phyloP scores from a whole-genome alignment of 2,329 filamentous ascomycete genomes.

The Pseudocercospora vitis region DNA sequence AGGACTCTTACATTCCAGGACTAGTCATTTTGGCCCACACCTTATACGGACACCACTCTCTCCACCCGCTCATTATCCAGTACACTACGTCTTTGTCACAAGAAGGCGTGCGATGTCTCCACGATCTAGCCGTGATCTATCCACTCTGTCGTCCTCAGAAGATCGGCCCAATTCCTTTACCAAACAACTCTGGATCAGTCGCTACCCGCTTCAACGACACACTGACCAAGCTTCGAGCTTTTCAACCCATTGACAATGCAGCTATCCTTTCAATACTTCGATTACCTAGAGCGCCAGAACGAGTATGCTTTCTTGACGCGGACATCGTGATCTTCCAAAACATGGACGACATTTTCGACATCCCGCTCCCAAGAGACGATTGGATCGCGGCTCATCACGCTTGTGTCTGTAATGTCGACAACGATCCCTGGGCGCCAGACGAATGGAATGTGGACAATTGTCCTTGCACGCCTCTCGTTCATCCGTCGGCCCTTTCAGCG shows the following conservation, averaged over 20 bases:
- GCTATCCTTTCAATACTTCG: not conserved
- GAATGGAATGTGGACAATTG: slow-evolving; percentile 53
- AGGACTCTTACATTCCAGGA: slow-evolving; percentile 53
- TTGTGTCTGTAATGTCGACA: slow-evolving; percentile 55
- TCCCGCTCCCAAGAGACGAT: slow-evolving; percentile 39
- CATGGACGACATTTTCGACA: slow-evolving; percentile 49
- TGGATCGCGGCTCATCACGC: slow-evolving; percentile 53
- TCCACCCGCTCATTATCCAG: slow-evolving; percentile 52
- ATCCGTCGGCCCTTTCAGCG: slow-evolving; percentile 41
- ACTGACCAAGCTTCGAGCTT: slow-evolving; percentile 57
- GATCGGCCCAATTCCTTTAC: slow-evolving; percentile 16
- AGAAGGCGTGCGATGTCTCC: slow-evolving; percentile 46
- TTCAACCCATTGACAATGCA: slow-evolving; percentile 42
- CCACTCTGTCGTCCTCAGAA: slow-evolving; percentile 44
- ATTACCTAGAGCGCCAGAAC: slow-evolving; percentile 25
- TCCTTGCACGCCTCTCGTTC: slow-evolving; percentile 46
- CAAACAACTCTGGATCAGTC: slow-evolving; percentile 37
- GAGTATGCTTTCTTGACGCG: slow-evolving; percentile 55
- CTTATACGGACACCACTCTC: slow-evolving; percentile 47
- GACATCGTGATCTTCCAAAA: slow-evolving; percentile 52
- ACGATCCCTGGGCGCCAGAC: slow-evolving; percentile 51
- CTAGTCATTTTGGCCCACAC: slow-evolving; percentile 54
- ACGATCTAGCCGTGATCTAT: slow-evolving; percentile 43
- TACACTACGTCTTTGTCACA: slow-evolving; percentile 49
- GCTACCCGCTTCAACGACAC: slow-evolving; percentile 56